Percentiles rank a stretch among this genome's conserved stretches.
Evolutionary conservation across 2,329 filamentous ascomycete species (phyloP).

Genomic region (Pestalotiopsis sp.): DNA sequence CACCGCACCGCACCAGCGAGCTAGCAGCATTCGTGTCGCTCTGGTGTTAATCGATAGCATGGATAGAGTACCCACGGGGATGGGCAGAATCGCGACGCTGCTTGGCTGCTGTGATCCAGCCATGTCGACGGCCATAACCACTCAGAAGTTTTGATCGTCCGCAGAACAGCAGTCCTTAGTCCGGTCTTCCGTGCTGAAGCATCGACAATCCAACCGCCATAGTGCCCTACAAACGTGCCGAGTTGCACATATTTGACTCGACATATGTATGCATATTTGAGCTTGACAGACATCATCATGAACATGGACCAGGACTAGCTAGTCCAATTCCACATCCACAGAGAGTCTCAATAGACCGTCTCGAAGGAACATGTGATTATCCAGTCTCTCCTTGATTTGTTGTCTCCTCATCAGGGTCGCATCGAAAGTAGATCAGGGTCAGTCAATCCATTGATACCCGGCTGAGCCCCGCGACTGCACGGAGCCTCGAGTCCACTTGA

Average conservation of each 20-base stretch:
- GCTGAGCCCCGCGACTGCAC: not conserved
- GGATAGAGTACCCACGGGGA: not conserved
- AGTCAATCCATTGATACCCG: not conserved
- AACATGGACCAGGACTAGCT: not conserved
- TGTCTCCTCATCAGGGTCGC: conserved; percentile 6
- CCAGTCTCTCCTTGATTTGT: not conserved
- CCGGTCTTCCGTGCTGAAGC: not conserved
- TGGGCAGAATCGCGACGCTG: not conserved
- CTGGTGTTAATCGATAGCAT: not conserved
- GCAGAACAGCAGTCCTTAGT: too few species aligned
- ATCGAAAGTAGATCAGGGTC: conserved; percentile 6
- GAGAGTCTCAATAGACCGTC: not conserved
- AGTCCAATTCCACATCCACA: not conserved
- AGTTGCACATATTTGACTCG: not conserved
- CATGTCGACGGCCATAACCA: too few species aligned
- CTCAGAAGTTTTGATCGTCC: too few species aligned
- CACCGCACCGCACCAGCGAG: not conserved
- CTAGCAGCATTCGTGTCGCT: not conserved
- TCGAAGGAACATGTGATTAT: not conserved
- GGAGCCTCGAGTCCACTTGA: conserved; percentile 1
- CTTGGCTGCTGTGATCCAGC: too few species aligned
- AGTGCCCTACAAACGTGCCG: not conserved
- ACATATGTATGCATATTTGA: not conserved
- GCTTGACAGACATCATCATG: not conserved
- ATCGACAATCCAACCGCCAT: not conserved